A percentile compares a stretch with the other conserved stretches of the same genome.
These are phyloP conservation scores for Albatrellus sp. DNA, from an alignment of 1,284 basidiomycete genomes.

Conservation along the genomic window DNA sequence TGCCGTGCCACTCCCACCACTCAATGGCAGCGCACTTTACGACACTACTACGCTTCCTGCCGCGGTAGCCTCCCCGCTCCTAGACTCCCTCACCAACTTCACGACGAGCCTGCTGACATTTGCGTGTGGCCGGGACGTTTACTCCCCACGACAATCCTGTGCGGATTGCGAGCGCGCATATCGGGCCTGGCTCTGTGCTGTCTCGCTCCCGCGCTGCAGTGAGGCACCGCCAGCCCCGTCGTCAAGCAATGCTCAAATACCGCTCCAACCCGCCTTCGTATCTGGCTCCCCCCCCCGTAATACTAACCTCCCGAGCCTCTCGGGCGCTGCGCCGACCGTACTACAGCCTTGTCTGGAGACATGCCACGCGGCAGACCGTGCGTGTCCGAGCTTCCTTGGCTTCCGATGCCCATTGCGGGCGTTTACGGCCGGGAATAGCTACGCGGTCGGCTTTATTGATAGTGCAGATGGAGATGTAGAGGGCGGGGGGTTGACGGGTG, in stretches of 20 bases:
- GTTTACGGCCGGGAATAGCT: slow-evolving; percentile 59
- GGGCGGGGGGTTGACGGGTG: slow-evolving; percentile 36
- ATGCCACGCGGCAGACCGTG: slow-evolving; percentile 62
- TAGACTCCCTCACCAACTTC: slow-evolving; percentile 59
- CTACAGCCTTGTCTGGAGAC: slow-evolving; percentile 70
- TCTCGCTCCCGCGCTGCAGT: slow-evolving; percentile 62
- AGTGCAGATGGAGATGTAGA: slow-evolving; percentile 25
- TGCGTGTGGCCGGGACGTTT: slow-evolving; percentile 71
- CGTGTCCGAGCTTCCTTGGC: slow-evolving; percentile 62
- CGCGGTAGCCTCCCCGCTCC: slow-evolving; percentile 34
- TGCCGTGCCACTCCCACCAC: slow-evolving; percentile 51
- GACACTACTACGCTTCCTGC: slow-evolving; percentile 40
- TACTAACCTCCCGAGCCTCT: slow-evolving; percentile 31
- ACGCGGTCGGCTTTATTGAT: slow-evolving; percentile 66
- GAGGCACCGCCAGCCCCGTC: slow-evolving; percentile 27
- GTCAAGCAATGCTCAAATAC: slow-evolving; percentile 19
- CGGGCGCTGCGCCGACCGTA: slow-evolving; percentile 33
- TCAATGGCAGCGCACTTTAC: slow-evolving; percentile 29
- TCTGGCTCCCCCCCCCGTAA: slow-evolving; percentile 28
- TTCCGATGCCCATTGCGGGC: slow-evolving; percentile 57
- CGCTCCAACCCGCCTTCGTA: slow-evolving; percentile 14
- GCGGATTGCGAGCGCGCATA: slow-evolving; percentile 67
- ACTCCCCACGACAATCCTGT: slow-evolving; percentile 70
- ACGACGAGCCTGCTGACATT: slow-evolving; percentile 57
- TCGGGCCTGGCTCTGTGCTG: slow-evolving; percentile 67